Evolutionary conservation across 805 yeast species (phyloP).

Genomic region (Sungouiella blattae): DNA sequence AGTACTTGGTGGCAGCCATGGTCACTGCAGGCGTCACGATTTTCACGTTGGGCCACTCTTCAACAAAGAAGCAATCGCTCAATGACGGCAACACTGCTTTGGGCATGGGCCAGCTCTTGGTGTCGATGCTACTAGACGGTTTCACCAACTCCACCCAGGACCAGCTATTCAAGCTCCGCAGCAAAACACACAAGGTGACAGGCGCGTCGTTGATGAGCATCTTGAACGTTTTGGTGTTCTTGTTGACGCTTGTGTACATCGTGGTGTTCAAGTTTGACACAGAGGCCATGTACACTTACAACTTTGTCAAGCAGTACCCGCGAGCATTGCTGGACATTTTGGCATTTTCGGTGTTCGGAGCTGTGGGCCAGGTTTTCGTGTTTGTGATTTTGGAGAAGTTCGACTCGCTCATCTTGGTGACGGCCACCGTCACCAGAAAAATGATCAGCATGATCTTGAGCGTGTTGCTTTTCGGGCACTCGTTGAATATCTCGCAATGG

Average conservation of each 20-base stretch:
- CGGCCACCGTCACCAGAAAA: conserved; percentile 93
- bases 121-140: conserved; percentile 81
- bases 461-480: conserved; percentile 84
- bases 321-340: conserved; percentile 56
- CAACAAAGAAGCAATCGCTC: conserved; percentile 24
- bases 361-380: conserved; percentile 92
- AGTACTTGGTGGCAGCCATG: conserved; percentile 70
- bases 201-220: conserved; percentile 90
- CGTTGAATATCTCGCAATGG: conserved; percentile 65
- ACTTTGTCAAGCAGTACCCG: conserved; percentile 51
- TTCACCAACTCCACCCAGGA: conserved; percentile 93
- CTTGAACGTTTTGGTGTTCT: conserved; percentile 42
- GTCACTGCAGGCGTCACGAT: conserved; percentile 81
- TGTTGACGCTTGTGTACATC: conserved; percentile 50
- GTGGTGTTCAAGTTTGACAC: conserved; percentile 33
- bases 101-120: conserved; percentile 59
- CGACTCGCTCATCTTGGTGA: conserved; percentile 80
- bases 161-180: conserved; percentile 54
- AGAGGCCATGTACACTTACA: conserved; percentile 48
- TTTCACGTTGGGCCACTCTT: conserved; percentile 57
- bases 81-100: conserved; percentile 41
- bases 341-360: conserved; percentile 73
- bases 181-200: conserved; percentile 38
- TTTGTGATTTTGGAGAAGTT: conserved; percentile 79
- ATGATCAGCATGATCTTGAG: conserved; percentile 93